Conservation (phyloP, 352 stramenopile species). For the Phytopythium cucurbitacearum region DNA sequence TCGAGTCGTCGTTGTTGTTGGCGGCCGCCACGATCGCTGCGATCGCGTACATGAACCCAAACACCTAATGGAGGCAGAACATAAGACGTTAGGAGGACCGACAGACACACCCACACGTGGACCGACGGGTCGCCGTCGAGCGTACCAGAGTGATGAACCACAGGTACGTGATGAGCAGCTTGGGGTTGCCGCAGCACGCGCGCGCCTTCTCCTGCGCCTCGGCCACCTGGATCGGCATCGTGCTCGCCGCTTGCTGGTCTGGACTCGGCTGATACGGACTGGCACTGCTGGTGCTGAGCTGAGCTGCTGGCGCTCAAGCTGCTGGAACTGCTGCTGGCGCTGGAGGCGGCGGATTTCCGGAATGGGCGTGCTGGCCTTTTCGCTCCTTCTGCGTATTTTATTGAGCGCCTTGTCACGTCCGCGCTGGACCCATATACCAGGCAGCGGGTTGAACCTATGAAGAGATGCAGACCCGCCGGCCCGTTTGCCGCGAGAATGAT, state of each 20-base stretch:
- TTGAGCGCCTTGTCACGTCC: no score
- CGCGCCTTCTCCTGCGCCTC: constrained; percentile 58
- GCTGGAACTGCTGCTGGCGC: no score
- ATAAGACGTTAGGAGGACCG: not conserved
- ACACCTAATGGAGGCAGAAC: constrained; percentile 33
- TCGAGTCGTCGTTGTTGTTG: constrained; percentile 62
- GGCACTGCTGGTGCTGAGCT: no score
- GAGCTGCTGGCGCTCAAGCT: no score
- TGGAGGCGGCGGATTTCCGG: no score
- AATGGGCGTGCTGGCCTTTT: no score
- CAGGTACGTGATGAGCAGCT: constrained; percentile 81
- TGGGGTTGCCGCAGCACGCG: constrained; percentile 73
- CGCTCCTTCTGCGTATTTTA: no score
- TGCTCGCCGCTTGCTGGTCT: not conserved
- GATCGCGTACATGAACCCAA: constrained; percentile 85
- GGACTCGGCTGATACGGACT: no score
- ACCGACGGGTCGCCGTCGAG: not conserved
- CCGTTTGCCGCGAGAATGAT: no score
- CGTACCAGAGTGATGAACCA: constrained; percentile 75
- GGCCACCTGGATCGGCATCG: constrained; percentile 50
- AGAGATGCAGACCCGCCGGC: no score
- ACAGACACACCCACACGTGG: not conserved
- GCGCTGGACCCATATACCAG: no score
- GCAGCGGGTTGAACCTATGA: no score
- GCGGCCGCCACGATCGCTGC: constrained; percentile 81